Evolutionary conservation across 2,329 filamentous ascomycete genomes (phyloP).

Genomic region (Stemphylium beticola): DNA sequence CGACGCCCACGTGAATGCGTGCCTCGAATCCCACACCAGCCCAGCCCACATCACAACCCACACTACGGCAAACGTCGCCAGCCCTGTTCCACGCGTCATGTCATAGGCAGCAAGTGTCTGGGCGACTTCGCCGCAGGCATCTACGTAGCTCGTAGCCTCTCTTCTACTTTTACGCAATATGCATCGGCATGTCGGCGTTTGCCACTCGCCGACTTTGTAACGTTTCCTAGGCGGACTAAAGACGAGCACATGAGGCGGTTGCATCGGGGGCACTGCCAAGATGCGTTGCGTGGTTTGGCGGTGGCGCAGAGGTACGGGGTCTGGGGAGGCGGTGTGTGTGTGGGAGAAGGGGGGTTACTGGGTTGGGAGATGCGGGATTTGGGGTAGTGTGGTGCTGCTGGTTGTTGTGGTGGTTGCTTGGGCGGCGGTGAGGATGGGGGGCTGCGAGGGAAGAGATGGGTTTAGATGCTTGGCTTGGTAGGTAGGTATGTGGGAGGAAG

Average conservation of each 20-base stretch:
- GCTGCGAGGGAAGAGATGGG: background rate
- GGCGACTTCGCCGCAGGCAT: too few relatives aligned
- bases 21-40: background rate
- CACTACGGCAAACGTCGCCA: too few relatives aligned
- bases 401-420: background rate
- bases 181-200: slow-evolving; percentile 18
- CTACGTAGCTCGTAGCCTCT: too few relatives aligned
- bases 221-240: background rate
- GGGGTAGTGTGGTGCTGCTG: too few relatives aligned
- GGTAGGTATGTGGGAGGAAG: too few relatives aligned
- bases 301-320: background rate
- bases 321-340: background rate
- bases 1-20: background rate
- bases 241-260: too few relatives aligned
- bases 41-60: too few relatives aligned
- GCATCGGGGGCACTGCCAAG: background rate
- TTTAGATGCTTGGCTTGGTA: too few relatives aligned
- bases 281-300: background rate
- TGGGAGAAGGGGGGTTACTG: background rate
- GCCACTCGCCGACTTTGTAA: slow-evolving; percentile 7
- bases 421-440: background rate
- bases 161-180: too few relatives aligned
- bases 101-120: too few relatives aligned
- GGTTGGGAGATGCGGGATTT: too few relatives aligned
- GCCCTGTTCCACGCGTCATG: background rate